Percentiles rank a stretch among this genome's conserved stretches.
Conservation (phyloP, 495 filamentous ascomycete genomes). For the Penicillium soppii region DNA sequence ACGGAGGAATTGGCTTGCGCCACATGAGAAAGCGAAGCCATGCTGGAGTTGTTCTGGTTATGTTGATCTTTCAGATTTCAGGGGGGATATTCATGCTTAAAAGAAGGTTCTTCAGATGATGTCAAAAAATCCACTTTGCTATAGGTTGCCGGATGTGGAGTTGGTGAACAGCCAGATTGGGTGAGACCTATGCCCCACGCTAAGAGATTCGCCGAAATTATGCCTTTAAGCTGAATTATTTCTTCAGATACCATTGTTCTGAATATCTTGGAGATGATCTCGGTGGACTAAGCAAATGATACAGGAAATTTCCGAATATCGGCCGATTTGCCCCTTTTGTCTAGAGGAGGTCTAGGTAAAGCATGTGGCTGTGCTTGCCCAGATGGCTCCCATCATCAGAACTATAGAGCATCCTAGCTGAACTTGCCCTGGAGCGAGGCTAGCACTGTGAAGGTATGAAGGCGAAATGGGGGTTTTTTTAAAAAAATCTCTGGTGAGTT, state of each 20-base stretch:
- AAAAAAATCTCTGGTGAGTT: too few relatives aligned
- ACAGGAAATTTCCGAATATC: not conserved
- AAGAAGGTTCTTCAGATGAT: not conserved
- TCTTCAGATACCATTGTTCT: not conserved
- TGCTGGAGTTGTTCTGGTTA: not conserved
- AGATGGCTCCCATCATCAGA: too few relatives aligned
- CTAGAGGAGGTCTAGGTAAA: too few relatives aligned
- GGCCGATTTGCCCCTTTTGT: not conserved
- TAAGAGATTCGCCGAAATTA: not conserved
- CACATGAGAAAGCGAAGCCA: not conserved
- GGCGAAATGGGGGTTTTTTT: too few relatives aligned
- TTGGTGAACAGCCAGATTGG: not conserved
- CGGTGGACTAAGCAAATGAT: too few relatives aligned
- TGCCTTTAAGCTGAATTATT: too few relatives aligned
- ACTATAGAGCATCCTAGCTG: too few relatives aligned
- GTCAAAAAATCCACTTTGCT: not conserved
- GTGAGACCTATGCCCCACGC: not conserved
- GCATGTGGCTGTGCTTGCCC: too few relatives aligned
- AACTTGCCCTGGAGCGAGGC: too few relatives aligned
- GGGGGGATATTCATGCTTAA: not conserved
- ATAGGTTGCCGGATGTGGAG: not conserved
- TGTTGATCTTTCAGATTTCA: not conserved
- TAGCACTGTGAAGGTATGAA: too few relatives aligned
- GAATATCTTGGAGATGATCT: not conserved
- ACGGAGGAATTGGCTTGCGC: slow-evolving; percentile 10